A percentile compares a stretch with the other conserved stretches of the same genome.
phyloP scores from a whole-genome alignment of 2,329 filamentous ascomycete genomes.

The Aspergillus viridinutans region DNA sequence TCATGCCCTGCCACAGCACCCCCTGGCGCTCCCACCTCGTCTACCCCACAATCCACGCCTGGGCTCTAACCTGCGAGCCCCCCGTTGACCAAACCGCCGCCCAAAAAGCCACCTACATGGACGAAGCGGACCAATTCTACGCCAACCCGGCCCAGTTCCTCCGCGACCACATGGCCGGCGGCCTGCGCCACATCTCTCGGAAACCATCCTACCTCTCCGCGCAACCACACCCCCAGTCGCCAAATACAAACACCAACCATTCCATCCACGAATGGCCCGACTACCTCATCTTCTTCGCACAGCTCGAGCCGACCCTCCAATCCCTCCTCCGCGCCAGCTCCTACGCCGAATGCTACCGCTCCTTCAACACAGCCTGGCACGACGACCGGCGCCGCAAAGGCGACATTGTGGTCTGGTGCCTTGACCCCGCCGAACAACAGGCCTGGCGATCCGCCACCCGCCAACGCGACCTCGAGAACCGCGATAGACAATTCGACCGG shows the following conservation, averaged over 20 bases:
- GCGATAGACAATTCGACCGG: conserved; percentile 33
- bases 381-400: conserved; percentile 58
- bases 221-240: background rate
- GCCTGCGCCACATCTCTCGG: conserved; percentile 29
- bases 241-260: conserved; percentile 4
- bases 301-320: conserved; percentile 50
- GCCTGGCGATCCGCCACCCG: conserved; percentile 31
- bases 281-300: conserved; percentile 53
- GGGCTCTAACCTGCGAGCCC: conserved; percentile 86
- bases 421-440: conserved; percentile 34
- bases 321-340: conserved; percentile 40
- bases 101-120: conserved; percentile 66
- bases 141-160: conserved; percentile 59
- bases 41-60: conserved; percentile 68
- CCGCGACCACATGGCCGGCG: conserved; percentile 47
- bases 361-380: conserved; percentile 60
- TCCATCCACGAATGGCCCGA: conserved; percentile 43
- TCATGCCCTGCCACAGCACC: conserved; percentile 94
- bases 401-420: conserved; percentile 61
- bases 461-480: conserved; percentile 17
- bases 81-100: conserved; percentile 62
- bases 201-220: conserved; percentile 28
- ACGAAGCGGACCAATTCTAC: conserved; percentile 93
- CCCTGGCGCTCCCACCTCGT: conserved; percentile 89
- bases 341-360: conserved; percentile 57